Conservation (phyloP, 139 green algal genomes). For the Picochlorum sp. region DNA sequence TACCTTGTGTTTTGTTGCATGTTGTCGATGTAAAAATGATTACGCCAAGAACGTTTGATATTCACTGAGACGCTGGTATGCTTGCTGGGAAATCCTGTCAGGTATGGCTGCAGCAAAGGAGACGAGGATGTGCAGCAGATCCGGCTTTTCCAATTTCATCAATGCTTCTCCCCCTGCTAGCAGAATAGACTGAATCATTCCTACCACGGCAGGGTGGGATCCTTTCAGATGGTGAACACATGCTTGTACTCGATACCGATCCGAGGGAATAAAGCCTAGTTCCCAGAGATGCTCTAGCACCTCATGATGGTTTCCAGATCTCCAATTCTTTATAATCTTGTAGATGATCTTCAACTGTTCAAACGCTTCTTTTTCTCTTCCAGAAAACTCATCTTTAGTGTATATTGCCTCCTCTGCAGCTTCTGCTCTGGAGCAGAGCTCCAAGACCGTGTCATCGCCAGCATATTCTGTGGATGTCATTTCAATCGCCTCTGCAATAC, state of each 20-base stretch:
- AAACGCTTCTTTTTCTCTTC: conserved; percentile 27
- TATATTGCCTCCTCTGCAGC: conserved; percentile 12
- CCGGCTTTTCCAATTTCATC: conserved; percentile 10
- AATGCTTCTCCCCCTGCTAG: conserved; percentile 24
- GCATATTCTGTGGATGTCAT: conserved; percentile 6
- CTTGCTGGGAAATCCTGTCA: conserved; percentile 22
- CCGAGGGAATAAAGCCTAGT: conserved; percentile 31
- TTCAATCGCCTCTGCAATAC: conserved; percentile 43
- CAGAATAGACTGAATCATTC: conserved; percentile 27
- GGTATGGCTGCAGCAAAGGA: conserved; percentile 29
- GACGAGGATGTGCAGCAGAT: conserved; percentile 22
- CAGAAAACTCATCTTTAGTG: conserved; percentile 2
- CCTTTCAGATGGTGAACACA: neutral
- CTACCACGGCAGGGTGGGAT: conserved; percentile 27
- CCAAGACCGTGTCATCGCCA: neutral
- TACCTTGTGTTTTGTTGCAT: neutral
- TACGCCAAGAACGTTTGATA: conserved; percentile 17
- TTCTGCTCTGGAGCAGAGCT: neutral
- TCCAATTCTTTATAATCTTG: neutral
- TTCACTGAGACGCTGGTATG: conserved; percentile 34
- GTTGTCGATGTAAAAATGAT: conserved; percentile 2
- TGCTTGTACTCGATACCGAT: conserved; percentile 26
- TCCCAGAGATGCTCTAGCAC: conserved; percentile 26
- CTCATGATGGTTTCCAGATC: conserved; percentile 12
- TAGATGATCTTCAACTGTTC: conserved; percentile 15